Base-by-base conservation (phyloP, 352 stramenopile species). In the Globisporangium perplexum region DNA sequence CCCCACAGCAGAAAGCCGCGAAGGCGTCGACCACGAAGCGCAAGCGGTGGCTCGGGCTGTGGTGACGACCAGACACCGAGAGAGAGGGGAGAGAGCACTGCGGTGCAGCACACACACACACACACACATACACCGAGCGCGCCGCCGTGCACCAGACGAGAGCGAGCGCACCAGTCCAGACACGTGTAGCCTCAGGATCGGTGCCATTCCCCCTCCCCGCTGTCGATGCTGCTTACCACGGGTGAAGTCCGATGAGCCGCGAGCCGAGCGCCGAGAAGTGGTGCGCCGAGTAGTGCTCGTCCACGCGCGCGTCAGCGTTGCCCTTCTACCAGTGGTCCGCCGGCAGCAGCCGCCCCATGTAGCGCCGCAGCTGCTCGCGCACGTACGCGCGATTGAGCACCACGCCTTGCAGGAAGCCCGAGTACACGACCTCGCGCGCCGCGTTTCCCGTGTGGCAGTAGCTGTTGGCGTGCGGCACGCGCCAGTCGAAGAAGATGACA, bases 401-500 rank as follows among this genome's bases (percentile, higher is more conserved):
- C 5, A 86, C 83, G 31, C 72, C 57, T 0, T 85, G 88, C 14
- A 96, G 65, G 31, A 96, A 87, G 18, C 88, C 87, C 4, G 82
- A 88, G 68, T 96, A 96, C 28, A 95, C 68, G 36, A 96, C 86
- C 47, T 91, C 76, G 8, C 86, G 77, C 0, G 86, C 79, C 1
- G 69, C 65, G 2, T 41, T 50, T 6, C 71, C 78, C 5, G 70
- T 61, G 64, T 96, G 85, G 15, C 75, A 72, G 58, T 89, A 89
- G 63, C 84, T 90, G 65, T 96, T 96, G 36, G 86, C 88, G 57
- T 96, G 88, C 17, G 86, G 83, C 17, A 95, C 69, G 8, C 88
- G 76, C 77, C 85, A 92, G 69, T 96, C 87, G 36, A 92, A 96
- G 59, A 91, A 86, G 47, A 96, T 86, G 5, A 92, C 78, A 52